Evolutionary conservation across 805 yeast species (phyloP).

Genomic region (Kockiozyma suomiensis): DNA sequence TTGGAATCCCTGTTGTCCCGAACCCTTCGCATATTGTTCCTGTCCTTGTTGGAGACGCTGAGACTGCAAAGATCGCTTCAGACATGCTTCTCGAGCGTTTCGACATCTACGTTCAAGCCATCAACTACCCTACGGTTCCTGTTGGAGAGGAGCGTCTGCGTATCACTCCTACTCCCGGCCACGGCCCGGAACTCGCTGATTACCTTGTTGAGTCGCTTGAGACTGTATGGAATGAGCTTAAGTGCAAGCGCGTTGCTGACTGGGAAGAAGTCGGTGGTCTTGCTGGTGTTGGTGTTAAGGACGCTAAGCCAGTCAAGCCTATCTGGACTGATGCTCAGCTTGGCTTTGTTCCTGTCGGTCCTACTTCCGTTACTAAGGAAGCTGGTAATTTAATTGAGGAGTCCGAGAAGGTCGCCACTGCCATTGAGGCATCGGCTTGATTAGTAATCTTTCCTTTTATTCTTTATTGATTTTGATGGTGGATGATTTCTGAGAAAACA

Average conservation of each 20-base stretch:
- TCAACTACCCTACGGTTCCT: constrained; percentile 97
- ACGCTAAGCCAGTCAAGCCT: constrained; percentile 55
- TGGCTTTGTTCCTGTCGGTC: constrained; percentile 13
- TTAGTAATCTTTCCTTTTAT: background rate
- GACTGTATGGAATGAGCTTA: constrained; percentile 72
- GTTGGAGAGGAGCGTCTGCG: constrained; percentile 94
- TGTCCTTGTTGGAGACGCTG: constrained; percentile 90
- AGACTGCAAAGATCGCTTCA: constrained; percentile 86
- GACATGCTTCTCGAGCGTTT: constrained; percentile 83
- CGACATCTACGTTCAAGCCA: constrained; percentile 94
- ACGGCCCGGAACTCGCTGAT: constrained; percentile 73
- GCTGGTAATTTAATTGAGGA: constrained; percentile 3
- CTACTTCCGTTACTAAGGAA: background rate
- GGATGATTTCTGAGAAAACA: background rate
- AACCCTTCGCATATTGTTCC: constrained; percentile 98
- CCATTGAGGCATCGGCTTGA: constrained; percentile 28
- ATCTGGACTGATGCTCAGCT: constrained; percentile 89
- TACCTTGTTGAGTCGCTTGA: constrained; percentile 78
- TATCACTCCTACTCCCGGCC: constrained; percentile 99
- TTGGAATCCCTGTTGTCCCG: constrained; percentile 94
- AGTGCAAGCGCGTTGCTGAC: constrained; percentile 71
- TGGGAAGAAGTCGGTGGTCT: constrained; percentile 86
- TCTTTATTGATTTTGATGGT: background rate
- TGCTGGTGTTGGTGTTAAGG: constrained; percentile 78
- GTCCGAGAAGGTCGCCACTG: constrained; percentile 9